Base-by-base conservation (phyloP, 768 basidiomycete species). In the Podaxis pistillaris region DNA sequence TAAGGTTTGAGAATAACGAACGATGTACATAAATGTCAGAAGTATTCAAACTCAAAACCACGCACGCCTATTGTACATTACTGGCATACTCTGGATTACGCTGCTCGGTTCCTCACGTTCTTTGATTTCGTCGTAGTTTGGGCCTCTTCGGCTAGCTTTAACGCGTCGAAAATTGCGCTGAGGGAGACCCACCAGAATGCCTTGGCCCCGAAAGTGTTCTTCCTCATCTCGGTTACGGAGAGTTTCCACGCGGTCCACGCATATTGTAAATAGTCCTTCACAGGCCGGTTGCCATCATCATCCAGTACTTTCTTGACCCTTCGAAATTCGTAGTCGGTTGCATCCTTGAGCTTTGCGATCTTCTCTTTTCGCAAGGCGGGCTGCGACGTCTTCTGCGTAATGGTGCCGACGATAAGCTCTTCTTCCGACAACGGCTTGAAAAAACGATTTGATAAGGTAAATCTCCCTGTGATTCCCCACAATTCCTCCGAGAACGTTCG, bases 321-420 rank as follows among this genome's bases (percentile, higher is more conserved):
- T 5, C 77, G 74, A n/a, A 84, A 84, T 24, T 88, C 79, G 8
- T 76, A 64, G 30, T 80, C 77, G 0, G 83, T 86, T 57, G 81
- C 79, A 50, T 86, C 86, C 50, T 86, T 78, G 60, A 89, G 66
- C 56, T 78, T 79, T 1, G 82, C 74, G 65, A 86, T 87, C 28
- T 77, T 70, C 33, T 87, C 82, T 63, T 72, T 78, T 22, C 86
- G 76, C 62, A 75, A 77, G 5, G 83, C 76, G 7, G 80, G 79
- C 65, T 88, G 85, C 0, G 85, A 81, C 19, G 78, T 83, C 63
- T 86, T 86, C 15, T 86, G 85, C 0, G 83, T 73, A 59, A 89
- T 89, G 0, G 87, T 88, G 0, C 89, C 88, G 24, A 89, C 70
- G 2, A 86, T 72, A 0, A 81, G 84, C 68, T 89, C 89, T 68